Percentiles rank a stretch among this genome's conserved stretches.
Evolutionary conservation across 1,284 basidiomycete genomes (phyloP).

Genomic region (Heterobasidion occidentale): DNA sequence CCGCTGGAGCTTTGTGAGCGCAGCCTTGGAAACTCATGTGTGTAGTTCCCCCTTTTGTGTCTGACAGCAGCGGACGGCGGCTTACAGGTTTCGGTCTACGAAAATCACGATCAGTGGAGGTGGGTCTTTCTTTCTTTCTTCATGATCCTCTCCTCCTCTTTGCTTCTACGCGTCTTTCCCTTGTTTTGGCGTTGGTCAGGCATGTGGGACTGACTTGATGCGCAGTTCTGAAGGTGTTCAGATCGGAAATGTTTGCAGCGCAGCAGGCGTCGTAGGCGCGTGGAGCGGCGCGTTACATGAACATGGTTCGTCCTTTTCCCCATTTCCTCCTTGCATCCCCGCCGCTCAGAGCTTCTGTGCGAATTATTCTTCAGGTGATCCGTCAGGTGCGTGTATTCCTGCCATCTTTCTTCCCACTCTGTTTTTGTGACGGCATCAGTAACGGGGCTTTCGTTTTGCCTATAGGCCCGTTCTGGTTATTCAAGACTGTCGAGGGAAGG

Average conservation of each 20-base stretch:
- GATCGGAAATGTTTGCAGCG: constrained; percentile 52
- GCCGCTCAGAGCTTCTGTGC: not conserved
- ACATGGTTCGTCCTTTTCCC: constrained; percentile 30
- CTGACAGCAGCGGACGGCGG: not conserved
- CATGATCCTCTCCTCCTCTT: not conserved
- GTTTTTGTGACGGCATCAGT: not conserved
- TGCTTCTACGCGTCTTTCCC: not conserved
- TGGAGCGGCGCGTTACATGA: constrained; percentile 59
- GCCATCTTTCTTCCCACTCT: not conserved
- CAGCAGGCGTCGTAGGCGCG: constrained; percentile 53
- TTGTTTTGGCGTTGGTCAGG: not conserved
- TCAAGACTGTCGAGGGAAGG: constrained; percentile 33
- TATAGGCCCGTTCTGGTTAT: constrained; percentile 56
- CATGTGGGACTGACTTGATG: not conserved
- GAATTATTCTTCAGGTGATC: constrained; percentile 35
- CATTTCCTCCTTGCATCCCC: not conserved
- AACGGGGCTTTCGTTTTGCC: not conserved
- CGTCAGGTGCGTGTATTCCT: constrained; percentile 36
- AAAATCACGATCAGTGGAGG: constrained; percentile 49
- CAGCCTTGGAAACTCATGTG: not conserved
- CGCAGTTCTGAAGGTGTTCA: constrained; percentile 54
- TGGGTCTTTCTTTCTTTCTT: constrained; percentile 15
- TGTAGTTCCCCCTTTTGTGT: not conserved
- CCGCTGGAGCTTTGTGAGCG: constrained; percentile 57
- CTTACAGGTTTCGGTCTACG: constrained; percentile 39